These are phyloP conservation scores for Arthrobotrys iridis DNA, from an alignment of 2,329 filamentous ascomycete genomes.

Conservation along the genomic window DNA sequence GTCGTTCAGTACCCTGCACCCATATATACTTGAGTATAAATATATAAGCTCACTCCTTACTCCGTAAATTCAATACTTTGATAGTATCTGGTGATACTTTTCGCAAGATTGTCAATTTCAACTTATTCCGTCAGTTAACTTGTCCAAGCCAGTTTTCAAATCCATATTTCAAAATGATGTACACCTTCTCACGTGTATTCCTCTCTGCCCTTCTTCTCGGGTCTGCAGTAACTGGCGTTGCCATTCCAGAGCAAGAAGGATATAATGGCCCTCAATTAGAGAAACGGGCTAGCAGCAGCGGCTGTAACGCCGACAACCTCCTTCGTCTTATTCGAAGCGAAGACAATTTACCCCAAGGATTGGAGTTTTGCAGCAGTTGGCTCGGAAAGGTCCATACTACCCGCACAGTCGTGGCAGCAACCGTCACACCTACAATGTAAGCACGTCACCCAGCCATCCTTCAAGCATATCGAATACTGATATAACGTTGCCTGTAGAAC, in stretches of 20 bases:
- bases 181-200: background rate
- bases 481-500: background rate
- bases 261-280: background rate
- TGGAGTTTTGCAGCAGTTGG: slow-evolving; percentile 19
- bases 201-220: slow-evolving; percentile 3
- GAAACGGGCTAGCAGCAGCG: background rate
- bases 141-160: too few species aligned
- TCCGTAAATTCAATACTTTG: too few species aligned
- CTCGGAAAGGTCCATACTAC: background rate
- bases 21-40: too few species aligned
- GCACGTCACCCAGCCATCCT: background rate
- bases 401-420: background rate
- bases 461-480: background rate
- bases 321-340: slow-evolving; percentile 12
- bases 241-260: background rate
- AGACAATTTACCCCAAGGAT: slow-evolving; percentile 3
- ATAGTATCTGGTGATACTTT: too few species aligned
- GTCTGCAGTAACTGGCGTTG: background rate
- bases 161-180: slow-evolving; percentile 1
- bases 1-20: too few species aligned
- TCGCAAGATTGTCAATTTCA: too few species aligned
- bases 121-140: too few species aligned
- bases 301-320: slow-evolving; percentile 24
- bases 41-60: too few species aligned
- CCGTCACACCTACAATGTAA: slow-evolving; percentile 22